Evolutionary conservation across 192 early-diverging fungal genomes (phyloP), one percentile per base, ranked within the genome.

Genomic region (Bifiguratus adelaidae): DNA sequence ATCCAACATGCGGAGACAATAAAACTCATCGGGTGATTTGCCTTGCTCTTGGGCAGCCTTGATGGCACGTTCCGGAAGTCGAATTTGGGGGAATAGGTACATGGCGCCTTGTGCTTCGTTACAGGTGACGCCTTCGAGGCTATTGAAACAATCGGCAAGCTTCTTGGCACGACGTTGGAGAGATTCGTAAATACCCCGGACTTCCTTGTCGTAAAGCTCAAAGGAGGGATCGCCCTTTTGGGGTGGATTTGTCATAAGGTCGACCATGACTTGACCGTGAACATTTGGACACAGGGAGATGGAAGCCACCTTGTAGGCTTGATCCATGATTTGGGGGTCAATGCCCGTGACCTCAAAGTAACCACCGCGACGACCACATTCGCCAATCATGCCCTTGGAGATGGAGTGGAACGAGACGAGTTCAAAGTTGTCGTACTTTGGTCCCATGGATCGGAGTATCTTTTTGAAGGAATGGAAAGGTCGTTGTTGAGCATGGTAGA

Each of bases 401-500:
- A 92, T 83, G 26, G 81, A 86, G 76, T 99, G 92, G 77, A 95
- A 95, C 22, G 90, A 93, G 48, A 99, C 78, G 44, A 99, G 70
- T 71, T 99, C 93, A 15, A 88, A 62, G 40, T 78, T 61, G 8
- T 74, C 66, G 49, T 86, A 86, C 2, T 57, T 48, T 2, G 77
- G 66, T 6, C 77, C 81, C 77, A 91, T 84, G 33, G 82, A 72
- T 48, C 71, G 73, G 20, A 95, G 71, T 4, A 95, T 79, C 71
- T 99, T 95, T 59, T 95, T 94, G 77, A 99, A 95, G 27, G 89
- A 92, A 60, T 88, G 86, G 66, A 97, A 99, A 20, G 95, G 95
- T 22, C 80, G 78, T 11, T 76, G 58, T 20, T 63, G 59, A 21
- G 80, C 80, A 11, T 73, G 67, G 72, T 97, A 97, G 42, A 91